Base-by-base conservation (phyloP, 2,329 filamentous ascomycete genomes). In the Penicillium sp. region DNA sequence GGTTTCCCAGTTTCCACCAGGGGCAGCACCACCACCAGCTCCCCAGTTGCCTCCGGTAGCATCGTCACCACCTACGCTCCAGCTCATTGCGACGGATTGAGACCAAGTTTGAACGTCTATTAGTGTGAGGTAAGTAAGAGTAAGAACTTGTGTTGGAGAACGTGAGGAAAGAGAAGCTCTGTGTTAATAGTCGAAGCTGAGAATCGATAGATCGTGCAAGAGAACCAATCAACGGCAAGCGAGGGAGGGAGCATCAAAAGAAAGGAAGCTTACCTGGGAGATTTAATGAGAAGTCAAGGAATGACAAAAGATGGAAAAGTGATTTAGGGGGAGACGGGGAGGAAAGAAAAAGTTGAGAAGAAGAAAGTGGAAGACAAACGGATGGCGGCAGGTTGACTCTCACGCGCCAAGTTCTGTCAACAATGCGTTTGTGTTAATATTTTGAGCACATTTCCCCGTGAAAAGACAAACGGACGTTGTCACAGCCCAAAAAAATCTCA, bases 1-100 rank as follows among this genome's bases (percentile, higher is more conserved):
- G 31, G 19, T 9, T 53, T 46, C 47, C 55, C 56, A 62, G 23
- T 38, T 21, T n/a, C 49, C 48, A 50, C 29, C n/a, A 21, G 26
- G 26, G 9, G 45, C 47, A 11, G 13, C 58, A 35, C 19, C 62
- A 21, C 23, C 62, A n/a, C 19, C 46, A 49, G 49, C 29, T 48
- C n/a, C 19, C 55, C 56, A 59, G n/a, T 56, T 55, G 23, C 23
- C 51, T 26, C 50, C 26, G 35, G 26, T 26, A 11, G 29, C 29
- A 13, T n/a, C 31, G 9, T 19, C 31, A 21, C 31, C 52, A 26
- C 17, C 31, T 3, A 30, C 17, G 30, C 9, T 41, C 51, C 51
- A 53, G 31, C 26, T 15, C 51, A 53, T 53, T 8, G 6, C 19
- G 41, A 4, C 50, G 2, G 31, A 15, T 15, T 29, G 6, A 15